phyloP scores from a whole-genome alignment of 305 asterid species.

The Fraxinus latifolia region DNA sequence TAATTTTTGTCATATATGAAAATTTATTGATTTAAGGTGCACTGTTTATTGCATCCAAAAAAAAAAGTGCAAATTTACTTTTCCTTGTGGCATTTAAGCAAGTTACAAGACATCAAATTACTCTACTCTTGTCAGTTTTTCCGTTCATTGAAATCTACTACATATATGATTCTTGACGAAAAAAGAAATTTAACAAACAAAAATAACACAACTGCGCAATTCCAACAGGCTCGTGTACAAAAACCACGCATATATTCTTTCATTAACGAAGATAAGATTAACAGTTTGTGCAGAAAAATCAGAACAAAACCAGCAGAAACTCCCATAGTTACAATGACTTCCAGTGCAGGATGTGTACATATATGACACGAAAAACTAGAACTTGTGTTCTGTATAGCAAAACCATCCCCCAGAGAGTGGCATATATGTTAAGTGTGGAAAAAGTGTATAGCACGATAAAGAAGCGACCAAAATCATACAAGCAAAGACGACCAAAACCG shows the following conservation, averaged over 20 bases:
- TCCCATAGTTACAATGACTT: constrained; percentile 49
- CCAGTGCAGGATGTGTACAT: constrained; percentile 29
- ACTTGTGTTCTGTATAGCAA: constrained; percentile 32
- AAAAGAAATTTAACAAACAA: constrained; percentile 10
- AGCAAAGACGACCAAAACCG: constrained; percentile 26
- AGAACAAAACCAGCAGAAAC: constrained; percentile 31
- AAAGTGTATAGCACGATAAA: constrained; percentile 25
- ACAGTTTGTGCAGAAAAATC: constrained; percentile 30
- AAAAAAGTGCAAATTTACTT: constrained; percentile 2
- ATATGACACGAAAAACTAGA: constrained; percentile 26
- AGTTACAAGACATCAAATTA: neutral
- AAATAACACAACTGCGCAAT: neutral
- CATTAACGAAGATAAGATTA: constrained; percentile 29
- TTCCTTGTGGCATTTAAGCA: neutral
- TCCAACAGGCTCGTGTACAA: constrained; percentile 19
- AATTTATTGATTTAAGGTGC: constrained; percentile 17
- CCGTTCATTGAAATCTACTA: neutral
- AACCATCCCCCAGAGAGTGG: constrained; percentile 31
- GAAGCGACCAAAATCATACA: constrained; percentile 35
- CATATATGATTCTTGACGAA: neutral
- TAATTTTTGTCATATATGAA: constrained; percentile 26
- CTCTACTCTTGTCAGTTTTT: neutral
- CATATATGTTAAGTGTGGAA: constrained; percentile 23
- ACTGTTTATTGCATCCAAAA: constrained; percentile 19
- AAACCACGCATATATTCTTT: constrained; percentile 33